Base-by-base conservation (phyloP, 2,329 filamentous ascomycete species). In the Cadophora sp. region DNA sequence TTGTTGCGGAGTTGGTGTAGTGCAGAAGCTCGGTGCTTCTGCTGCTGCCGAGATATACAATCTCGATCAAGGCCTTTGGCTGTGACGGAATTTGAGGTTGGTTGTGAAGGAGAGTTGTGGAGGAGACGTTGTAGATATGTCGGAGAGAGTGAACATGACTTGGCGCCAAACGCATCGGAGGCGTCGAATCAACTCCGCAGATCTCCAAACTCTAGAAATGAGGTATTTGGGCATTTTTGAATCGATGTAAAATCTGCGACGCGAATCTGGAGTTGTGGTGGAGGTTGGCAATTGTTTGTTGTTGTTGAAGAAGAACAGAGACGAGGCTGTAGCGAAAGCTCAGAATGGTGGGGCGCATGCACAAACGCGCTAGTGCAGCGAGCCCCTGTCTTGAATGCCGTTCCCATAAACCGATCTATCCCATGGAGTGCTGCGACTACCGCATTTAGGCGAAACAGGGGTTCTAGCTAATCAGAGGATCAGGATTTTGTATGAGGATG, bases 161-260 rank as follows among this genome's bases (percentile, higher is more conserved):
- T 55, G 24, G 24, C 50, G 11, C 16, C 50, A 27, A 55, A 27
- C 24, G 27, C 50, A 24, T 29, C 50, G 29, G 50, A 55, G 24
- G 50, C 50, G 24, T 55, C 50, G 24, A 29, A 55, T 55, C 24
- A 29, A 55, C 50, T 55, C 50, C 50, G 24, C 50, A 55, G 24
- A 55, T 55, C 50, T 27, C 50, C 50, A 55, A 55, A 55, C 8
- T 55, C 50, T 24, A 55, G 50, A 55, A 55, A 31, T n/a, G n/a
- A n/a, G n/a, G n/a, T n/a, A n/a, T n/a, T n/a, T n/a, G n/a, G n/a
- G n/a, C n/a, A n/a, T n/a, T n/a, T n/a, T n/a, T n/a, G n/a, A n/a
- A n/a, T n/a, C n/a, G n/a, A n/a, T n/a, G n/a, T n/a, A n/a, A n/a
- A n/a, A n/a, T n/a, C n/a, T n/a, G n/a, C n/a, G n/a, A n/a, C n/a